Conservation (phyloP, 257 asterid genomes). For the Ilex asprella region DNA sequence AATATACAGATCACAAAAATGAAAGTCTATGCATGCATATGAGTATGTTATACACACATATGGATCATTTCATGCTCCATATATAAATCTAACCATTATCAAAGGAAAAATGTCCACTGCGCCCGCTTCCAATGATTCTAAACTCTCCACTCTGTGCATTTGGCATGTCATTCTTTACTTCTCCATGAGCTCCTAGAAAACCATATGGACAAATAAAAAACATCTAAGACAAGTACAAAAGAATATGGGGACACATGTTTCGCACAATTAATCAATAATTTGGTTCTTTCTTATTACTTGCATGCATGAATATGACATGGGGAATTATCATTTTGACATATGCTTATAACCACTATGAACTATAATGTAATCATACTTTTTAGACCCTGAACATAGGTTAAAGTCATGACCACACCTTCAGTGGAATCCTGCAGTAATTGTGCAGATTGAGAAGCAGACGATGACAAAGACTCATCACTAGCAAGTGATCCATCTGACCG, state of each 20-base stretch:
- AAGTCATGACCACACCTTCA: slow-evolving; percentile 43
- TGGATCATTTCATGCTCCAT: slow-evolving; percentile 2
- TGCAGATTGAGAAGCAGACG: slow-evolving; percentile 52
- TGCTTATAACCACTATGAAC: background rate
- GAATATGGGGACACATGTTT: background rate
- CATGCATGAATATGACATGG: too few relatives aligned
- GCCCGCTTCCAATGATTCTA: slow-evolving; percentile 48
- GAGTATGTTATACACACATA: background rate
- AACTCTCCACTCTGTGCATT: slow-evolving; percentile 43
- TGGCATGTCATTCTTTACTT: slow-evolving; percentile 21
- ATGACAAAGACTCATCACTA: slow-evolving; percentile 60
- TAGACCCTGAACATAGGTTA: background rate
- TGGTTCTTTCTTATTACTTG: background rate
- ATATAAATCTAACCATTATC: slow-evolving; percentile 55
- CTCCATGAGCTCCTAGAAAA: slow-evolving; percentile 46
- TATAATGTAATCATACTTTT: background rate
- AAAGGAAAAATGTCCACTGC: slow-evolving; percentile 44
- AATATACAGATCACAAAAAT: background rate
- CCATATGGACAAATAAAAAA: slow-evolving; percentile 8
- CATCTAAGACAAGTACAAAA: background rate
- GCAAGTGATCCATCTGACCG: slow-evolving; percentile 69
- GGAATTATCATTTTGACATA: background rate
- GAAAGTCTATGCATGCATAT: background rate
- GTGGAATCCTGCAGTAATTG: slow-evolving; percentile 37
- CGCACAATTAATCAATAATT: slow-evolving; percentile 1